Evolutionary conservation across 1,284 basidiomycete genomes (phyloP), one percentile per base, ranked within the genome.

Genomic region (Rhizoctonia solani): DNA sequence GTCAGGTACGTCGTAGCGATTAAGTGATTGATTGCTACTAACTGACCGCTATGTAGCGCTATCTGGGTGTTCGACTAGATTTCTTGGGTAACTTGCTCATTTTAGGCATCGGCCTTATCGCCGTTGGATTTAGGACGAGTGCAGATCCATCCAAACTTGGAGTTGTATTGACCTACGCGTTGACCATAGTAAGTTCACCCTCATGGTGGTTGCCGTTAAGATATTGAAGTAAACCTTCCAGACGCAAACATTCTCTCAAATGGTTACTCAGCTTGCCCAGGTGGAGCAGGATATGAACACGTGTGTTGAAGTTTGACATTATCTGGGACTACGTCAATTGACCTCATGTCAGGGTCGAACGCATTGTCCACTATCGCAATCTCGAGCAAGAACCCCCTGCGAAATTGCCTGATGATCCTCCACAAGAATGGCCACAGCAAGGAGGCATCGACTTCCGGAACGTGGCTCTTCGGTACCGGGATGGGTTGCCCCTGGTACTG

Each of bases 31-130:
- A 14, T 11, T 34, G 5, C n/a, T 34, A 46, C 23, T 9, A 9
- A 27, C 34, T 41, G 23, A 46, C 44, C 44, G 14, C n/a, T 16
- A 23, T 11, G n/a, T 30, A 65, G 59, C 47, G 74, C 23, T 84
- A 82, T 81, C 77, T 85, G 2, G 82, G 82, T 71, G 73, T 83
- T 14, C 78, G 83, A 47, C 78, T 84, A 34, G 82, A 84, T 72
- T 75, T 89, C 42, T 83, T 93, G 46, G 91, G 89, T 8, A 89
- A 89, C 65, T 74, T 90, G 14, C 77, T 95, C 16, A 82, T 90
- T 16, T 82, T 93, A 46, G 86, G 85, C 0, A 90, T 93, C 56
- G 87, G 82, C 3, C 77, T 95, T 3, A 87, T 88, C 73, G 84
- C 83, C 5, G 82, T 85, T 42, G 85, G 83, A 0, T 83, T 84